A percentile compares a stretch with the other conserved stretches of the same genome.
Conservation (phyloP, 352 stramenopile genomes). For the Phytopythium chamaehyphon region DNA sequence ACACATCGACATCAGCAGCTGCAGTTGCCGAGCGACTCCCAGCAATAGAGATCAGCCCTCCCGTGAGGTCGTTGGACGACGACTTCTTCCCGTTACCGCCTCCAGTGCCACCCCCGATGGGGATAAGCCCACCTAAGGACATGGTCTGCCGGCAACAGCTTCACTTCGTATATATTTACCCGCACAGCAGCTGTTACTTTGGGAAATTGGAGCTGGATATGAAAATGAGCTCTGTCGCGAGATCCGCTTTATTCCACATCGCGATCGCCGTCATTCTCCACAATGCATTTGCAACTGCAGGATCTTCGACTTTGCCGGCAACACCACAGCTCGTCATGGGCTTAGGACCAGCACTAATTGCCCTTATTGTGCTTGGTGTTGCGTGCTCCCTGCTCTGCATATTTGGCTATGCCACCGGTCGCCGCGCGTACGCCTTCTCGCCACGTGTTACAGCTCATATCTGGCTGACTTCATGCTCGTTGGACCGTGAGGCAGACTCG, state of each 20-base stretch:
- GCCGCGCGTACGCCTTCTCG: conserved; percentile 8
- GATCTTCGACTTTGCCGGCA: neutral
- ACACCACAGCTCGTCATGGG: conserved; percentile 14
- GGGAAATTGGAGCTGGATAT: too few relatives aligned
- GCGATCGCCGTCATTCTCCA: neutral
- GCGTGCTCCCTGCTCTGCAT: conserved; percentile 24
- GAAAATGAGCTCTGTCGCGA: too few relatives aligned
- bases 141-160: conserved; percentile 11
- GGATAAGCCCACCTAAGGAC: conserved; percentile 46
- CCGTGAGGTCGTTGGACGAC: conserved; percentile 36
- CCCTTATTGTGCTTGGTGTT: conserved; percentile 29
- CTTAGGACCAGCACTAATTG: conserved; percentile 29
- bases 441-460: neutral
- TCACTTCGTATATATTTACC: neutral
- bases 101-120: conserved; percentile 29
- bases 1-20: conserved; percentile 41
- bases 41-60: conserved; percentile 57
- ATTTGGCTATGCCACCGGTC: conserved; percentile 19
- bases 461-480: neutral
- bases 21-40: conserved; percentile 6
- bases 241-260: neutral
- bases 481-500: too few relatives aligned
- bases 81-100: conserved; percentile 14
- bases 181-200: too few relatives aligned
- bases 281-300: neutral